Evolutionary conservation across 768 basidiomycete species (phyloP), one percentile per base, ranked within the genome.

Genomic region (Auricularia sp.): DNA sequence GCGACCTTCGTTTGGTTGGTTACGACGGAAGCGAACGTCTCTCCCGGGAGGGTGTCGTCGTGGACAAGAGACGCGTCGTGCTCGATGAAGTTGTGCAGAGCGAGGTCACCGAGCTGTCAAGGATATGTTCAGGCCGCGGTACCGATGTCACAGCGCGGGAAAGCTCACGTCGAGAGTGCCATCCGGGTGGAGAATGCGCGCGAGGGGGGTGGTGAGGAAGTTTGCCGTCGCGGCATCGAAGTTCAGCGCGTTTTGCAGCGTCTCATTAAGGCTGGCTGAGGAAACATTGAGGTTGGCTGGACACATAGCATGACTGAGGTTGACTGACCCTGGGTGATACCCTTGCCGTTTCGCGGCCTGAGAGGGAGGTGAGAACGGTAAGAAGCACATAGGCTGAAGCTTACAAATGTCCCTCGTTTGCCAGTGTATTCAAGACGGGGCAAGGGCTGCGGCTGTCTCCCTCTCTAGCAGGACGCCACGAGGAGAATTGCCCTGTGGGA

Each of bases 1-100:
- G 24, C 56, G 29, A 59, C 56, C 56, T 59, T 59, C 29, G 56
- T 59, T 8, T 14, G 13, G 56, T 59, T 59, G 24, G 56, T 59
- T 29, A 37, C 29, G 6, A 18, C 7, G 8, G 72, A 71, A 8
- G 72, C 71, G 65, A 67, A 72, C 63, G 65, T 66, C 24, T 66
- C 66, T 18, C 65, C 67, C 14, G 63, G 45, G 13, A 61, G 37
- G 3, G 68, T 69, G 67, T 74, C 69, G n/a, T 65, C 63, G 65
- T 74, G 73, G 18, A 64, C 71, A 24, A 73, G 68, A 3, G 71
- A 72, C 4, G 70, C 69, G 65, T 74, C 67, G 66, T 74, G 73
- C 67, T 74, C 73, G 67, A 74, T 69, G 33, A 62, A 42, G 63
- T 70, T 68, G 67, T 74, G 73, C 45, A 66, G 68, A 42, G 70